Evolutionary conservation across 352 stramenopile species (phyloP).

Genomic region (Globisporangium emineosum): DNA sequence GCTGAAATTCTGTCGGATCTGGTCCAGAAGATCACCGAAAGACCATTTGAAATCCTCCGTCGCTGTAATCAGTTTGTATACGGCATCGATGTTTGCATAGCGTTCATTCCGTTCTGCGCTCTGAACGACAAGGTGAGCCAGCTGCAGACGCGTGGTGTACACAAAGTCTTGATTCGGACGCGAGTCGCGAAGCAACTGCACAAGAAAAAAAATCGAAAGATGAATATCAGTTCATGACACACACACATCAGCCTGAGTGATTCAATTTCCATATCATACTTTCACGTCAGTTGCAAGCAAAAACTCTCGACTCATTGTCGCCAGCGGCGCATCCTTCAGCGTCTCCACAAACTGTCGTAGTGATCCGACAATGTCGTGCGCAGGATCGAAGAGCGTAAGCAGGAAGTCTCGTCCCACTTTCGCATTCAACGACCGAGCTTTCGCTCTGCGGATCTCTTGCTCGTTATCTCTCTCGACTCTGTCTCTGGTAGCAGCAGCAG

Average conservation of each 20-base stretch:
- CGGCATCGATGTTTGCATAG: slow-evolving; percentile 47
- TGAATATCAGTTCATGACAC: no score
- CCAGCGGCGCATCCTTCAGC: slow-evolving; percentile 35
- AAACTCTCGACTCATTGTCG: slow-evolving; percentile 64
- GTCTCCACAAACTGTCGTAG: slow-evolving; percentile 39
- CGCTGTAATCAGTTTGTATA: slow-evolving; percentile 32
- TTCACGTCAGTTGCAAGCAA: slow-evolving; percentile 43
- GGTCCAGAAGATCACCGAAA: slow-evolving; percentile 39
- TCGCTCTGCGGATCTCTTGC: not conserved
- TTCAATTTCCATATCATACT: slow-evolving; percentile 25
- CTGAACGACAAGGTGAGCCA: slow-evolving; percentile 46
- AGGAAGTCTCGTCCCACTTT: slow-evolving; percentile 47
- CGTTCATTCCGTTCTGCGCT: slow-evolving; percentile 27
- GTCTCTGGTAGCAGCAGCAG: not conserved
- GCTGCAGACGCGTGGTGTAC: slow-evolving; percentile 28
- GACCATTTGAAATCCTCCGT: slow-evolving; percentile 38
- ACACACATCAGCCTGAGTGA: not conserved
- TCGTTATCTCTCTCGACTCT: not conserved
- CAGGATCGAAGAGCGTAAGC: slow-evolving; percentile 45
- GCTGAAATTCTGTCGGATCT: slow-evolving; percentile 40
- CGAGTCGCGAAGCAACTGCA: slow-evolving; percentile 50
- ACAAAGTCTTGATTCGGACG: slow-evolving; percentile 15
- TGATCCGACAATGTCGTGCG: slow-evolving; percentile 54
- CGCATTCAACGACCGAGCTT: slow-evolving; percentile 1
- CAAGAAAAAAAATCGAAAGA: not conserved